Evolutionary conservation across 805 yeast genomes (phyloP), one percentile per base, ranked within the genome.

Genomic region (Yamadazyma scolyti): DNA sequence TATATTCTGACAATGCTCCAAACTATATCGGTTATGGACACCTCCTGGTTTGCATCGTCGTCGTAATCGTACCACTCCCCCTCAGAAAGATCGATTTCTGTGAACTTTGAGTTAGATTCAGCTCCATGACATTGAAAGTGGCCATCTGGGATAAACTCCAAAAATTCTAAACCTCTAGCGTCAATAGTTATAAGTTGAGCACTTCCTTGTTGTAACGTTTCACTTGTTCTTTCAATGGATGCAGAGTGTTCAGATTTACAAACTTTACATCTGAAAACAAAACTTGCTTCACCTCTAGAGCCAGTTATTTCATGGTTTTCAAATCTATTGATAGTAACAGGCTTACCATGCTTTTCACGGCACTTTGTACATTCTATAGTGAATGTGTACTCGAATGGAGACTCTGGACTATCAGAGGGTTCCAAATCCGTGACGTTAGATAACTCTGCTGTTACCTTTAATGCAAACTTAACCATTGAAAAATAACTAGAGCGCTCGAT

Each of bases 31-130:
- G 83, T 77, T 10, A 93, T 72, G 14, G 89, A 76, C 12, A 88
- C 96, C 56, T 90, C 97, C 25, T 65, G 74, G 9, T 77, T 74
- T 6, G 82, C 79, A 43, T 78, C 75, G 34, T 93, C 97, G 54
- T 93, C 97, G 51, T 89, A 93, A 48, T 93, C 98, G 52, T 80
- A 93, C 89, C 96, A 89, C 52, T 93, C 97, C 31, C 75, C 78
- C 16, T 85, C 96, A 21, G 68, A 73, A 17, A 88, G 61, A 34
- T 82, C 93, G 16, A 87, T 72, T 17, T 82, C 85, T 5, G 50
- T 49, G 48, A 83, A 85, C 31, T 52, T 56, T 7, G 82, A 65
- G 9, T 60, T 55, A 2, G 74, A 53, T 9, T 73, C 78, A 5
- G 58, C 65, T 9, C 84, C 83, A 23, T 50, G 59, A 33, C 82